phyloP scores from a whole-genome alignment of 352 stramenopile species.

The Phytopythium oedochilum region DNA sequence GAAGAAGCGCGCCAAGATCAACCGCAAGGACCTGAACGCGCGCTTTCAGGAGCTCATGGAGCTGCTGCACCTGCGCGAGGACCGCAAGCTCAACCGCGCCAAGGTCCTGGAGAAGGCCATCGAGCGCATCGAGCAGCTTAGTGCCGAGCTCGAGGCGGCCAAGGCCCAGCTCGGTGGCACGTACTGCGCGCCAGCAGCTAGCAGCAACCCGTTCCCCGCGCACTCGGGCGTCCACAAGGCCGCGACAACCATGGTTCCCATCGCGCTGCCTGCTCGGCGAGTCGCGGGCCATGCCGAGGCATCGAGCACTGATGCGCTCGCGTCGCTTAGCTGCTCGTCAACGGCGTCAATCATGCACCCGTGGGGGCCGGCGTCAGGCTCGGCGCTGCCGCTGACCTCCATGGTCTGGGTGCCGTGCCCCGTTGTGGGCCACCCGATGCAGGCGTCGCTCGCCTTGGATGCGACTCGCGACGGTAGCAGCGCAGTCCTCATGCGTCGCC shows the following conservation, averaged over 20 bases:
- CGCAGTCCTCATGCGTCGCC: not conserved
- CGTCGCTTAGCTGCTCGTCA: not conserved
- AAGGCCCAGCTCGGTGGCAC: conserved; percentile 6
- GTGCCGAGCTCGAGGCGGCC: conserved; percentile 24
- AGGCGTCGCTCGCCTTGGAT: not conserved
- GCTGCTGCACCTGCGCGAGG: conserved; percentile 46
- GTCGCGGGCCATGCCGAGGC: not conserved
- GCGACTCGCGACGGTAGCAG: not conserved
- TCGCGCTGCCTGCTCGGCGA: conserved; percentile 1
- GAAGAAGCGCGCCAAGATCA: conserved; percentile 72
- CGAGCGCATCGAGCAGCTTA: conserved; percentile 51
- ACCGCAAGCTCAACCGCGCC: conserved; percentile 60
- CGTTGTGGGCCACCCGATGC: conserved; percentile 10
- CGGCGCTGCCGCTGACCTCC: conserved; percentile 16
- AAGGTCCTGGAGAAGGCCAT: conserved; percentile 67
- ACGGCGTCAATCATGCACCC: conserved; percentile 3
- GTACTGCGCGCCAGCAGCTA: not conserved
- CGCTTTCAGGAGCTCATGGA: conserved; percentile 68
- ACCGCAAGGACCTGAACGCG: conserved; percentile 58
- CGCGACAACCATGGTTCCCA: not conserved
- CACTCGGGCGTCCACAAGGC: not conserved
- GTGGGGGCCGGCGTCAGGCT: conserved; percentile 11
- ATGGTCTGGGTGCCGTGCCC: conserved; percentile 45
- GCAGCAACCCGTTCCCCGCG: not conserved
- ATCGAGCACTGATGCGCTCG: not conserved